Conservation (phyloP, 2,329 filamentous ascomycete genomes). For the Penicillium glabrum region DNA sequence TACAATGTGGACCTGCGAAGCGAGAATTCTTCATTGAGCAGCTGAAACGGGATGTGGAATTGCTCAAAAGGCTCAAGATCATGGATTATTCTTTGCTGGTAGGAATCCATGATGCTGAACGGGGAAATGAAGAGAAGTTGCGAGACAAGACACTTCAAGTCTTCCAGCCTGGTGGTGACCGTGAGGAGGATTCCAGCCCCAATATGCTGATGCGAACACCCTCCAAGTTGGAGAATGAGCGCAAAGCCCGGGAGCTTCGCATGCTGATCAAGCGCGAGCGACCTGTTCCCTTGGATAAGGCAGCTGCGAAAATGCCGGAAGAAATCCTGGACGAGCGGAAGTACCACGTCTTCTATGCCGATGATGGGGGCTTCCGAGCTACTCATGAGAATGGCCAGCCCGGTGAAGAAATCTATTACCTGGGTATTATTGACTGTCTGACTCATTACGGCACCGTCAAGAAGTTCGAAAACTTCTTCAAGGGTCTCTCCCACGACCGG, state of each 20-base stretch:
- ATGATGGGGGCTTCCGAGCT: slow-evolving; percentile 89
- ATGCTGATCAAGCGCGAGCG: slow-evolving; percentile 92
- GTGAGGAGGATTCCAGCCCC: slow-evolving; percentile 60
- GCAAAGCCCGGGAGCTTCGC: slow-evolving; percentile 86
- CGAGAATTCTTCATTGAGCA: slow-evolving; percentile 86
- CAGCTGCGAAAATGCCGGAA: slow-evolving; percentile 82
- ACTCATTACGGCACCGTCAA: slow-evolving; percentile 96
- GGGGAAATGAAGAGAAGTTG: slow-evolving; percentile 93
- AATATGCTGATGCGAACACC: slow-evolving; percentile 81
- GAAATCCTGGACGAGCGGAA: slow-evolving; percentile 75
- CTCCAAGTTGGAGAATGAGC: slow-evolving; percentile 86
- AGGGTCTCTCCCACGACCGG: slow-evolving; percentile 80
- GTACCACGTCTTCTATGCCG: slow-evolving; percentile 84
- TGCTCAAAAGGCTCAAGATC: slow-evolving; percentile 86
- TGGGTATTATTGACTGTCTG: slow-evolving; percentile 96
- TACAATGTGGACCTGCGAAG: slow-evolving; percentile 88
- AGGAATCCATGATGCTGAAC: slow-evolving; percentile 85
- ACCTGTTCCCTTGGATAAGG: slow-evolving; percentile 87
- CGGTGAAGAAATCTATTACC: slow-evolving; percentile 93
- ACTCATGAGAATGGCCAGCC: slow-evolving; percentile 85
- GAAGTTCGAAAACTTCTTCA: slow-evolving; percentile 95
- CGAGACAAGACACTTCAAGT: slow-evolving; percentile 87
- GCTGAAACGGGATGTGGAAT: slow-evolving; percentile 78
- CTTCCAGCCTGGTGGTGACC: slow-evolving; percentile 83
- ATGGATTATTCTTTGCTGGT: slow-evolving; percentile 98